Evolutionary conservation across 768 basidiomycete species (phyloP).

Genomic region (Podaxis mareebaensis): DNA sequence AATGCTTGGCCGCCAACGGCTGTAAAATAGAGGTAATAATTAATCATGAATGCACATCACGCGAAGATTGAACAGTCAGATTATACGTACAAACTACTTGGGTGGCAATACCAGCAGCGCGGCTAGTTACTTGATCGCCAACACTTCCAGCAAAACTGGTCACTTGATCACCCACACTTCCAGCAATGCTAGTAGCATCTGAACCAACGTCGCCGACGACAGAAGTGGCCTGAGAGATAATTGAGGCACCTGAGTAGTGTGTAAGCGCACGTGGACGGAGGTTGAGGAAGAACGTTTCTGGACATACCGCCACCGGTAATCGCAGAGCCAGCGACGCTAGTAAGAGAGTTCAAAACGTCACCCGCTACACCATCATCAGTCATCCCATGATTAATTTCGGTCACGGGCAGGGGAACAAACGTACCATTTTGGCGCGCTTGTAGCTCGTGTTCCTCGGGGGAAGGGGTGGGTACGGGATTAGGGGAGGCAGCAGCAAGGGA

Average conservation of each 20-base stretch:
- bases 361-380: slow-evolving; percentile 23
- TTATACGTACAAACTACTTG: slow-evolving; percentile 44
- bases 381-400: not conserved
- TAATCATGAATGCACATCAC: not conserved
- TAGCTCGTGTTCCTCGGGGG: slow-evolving; percentile 21
- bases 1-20: slow-evolving; percentile 53
- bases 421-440: slow-evolving; percentile 44
- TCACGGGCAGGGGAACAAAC: not conserved
- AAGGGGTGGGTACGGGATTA: slow-evolving; percentile 23
- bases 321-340: slow-evolving; percentile 17
- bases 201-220: slow-evolving; percentile 18
- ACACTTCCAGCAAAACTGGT: slow-evolving; percentile 27
- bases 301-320: slow-evolving; percentile 31
- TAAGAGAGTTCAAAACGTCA: slow-evolving; percentile 14
- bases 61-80: slow-evolving; percentile 19
- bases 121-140: slow-evolving; percentile 32
- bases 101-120: slow-evolving; percentile 34
- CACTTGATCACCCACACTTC: slow-evolving; percentile 29
- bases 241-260: slow-evolving; percentile 32
- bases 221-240: slow-evolving; percentile 36
- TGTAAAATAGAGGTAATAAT: slow-evolving; percentile 24
- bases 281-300: not conserved
- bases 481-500: slow-evolving; percentile 37
- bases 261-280: not conserved
- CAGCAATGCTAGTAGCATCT: not conserved